Percentiles rank a stretch among this genome's conserved stretches.
Evolutionary conservation across 1,284 basidiomycete genomes (phyloP).

Genomic region (Ganoderma lingzhi): DNA sequence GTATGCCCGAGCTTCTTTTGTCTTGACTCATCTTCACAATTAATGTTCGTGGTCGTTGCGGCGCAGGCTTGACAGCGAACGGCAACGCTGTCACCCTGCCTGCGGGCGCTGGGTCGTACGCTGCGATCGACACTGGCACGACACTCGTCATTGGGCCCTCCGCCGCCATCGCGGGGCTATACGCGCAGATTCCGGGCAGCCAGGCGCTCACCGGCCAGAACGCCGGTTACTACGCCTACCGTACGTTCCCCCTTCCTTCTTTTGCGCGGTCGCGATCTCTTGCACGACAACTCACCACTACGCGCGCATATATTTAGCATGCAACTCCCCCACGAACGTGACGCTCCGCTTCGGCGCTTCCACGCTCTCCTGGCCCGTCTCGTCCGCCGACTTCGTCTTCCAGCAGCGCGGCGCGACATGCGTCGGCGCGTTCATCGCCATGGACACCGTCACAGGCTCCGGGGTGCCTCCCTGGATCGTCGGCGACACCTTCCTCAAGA

Average conservation of each 20-base stretch:
- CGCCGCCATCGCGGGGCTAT: slow-evolving; percentile 68
- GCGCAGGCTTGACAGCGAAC: slow-evolving; percentile 62
- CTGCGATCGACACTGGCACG: slow-evolving; percentile 90
- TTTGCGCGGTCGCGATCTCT: background rate
- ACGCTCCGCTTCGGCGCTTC: slow-evolving; percentile 76
- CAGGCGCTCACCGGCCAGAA: slow-evolving; percentile 65
- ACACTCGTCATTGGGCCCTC: slow-evolving; percentile 89
- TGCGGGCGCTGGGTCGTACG: slow-evolving; percentile 55
- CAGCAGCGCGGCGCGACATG: slow-evolving; percentile 63
- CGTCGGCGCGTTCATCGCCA: slow-evolving; percentile 86
- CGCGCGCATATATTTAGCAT: slow-evolving; percentile 53
- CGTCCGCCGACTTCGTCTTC: slow-evolving; percentile 81
- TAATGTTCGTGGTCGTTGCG: background rate
- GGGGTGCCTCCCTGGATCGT: slow-evolving; percentile 85
- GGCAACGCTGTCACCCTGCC: slow-evolving; percentile 58
- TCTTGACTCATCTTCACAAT: background rate
- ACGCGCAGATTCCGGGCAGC: slow-evolving; percentile 77
- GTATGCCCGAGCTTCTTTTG: slow-evolving; percentile 19
- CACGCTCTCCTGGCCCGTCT: slow-evolving; percentile 73
- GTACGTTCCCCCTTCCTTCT: slow-evolving; percentile 47
- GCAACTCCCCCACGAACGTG: slow-evolving; percentile 71
- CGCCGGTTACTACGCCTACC: slow-evolving; percentile 80
- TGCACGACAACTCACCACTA: background rate
- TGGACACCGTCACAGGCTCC: slow-evolving; percentile 52
- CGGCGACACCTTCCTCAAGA: slow-evolving; percentile 96